These are phyloP conservation scores for Xerocomus potaroensis DNA, from an alignment of 768 basidiomycete genomes.

Conservation along the genomic window DNA sequence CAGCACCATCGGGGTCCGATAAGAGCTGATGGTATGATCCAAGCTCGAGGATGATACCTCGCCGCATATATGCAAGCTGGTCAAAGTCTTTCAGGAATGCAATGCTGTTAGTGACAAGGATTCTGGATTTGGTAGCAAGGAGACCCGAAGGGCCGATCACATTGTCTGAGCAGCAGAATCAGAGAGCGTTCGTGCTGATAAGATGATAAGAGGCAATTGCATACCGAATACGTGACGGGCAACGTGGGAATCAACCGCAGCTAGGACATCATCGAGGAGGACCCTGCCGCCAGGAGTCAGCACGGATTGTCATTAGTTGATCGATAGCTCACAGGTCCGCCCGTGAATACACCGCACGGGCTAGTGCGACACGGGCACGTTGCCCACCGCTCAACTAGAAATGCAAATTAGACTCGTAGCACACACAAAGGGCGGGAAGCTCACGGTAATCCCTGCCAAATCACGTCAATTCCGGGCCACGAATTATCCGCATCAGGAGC, in stretches of 20 bases:
- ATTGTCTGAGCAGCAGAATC: constrained; percentile 46
- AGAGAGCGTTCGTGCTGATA: too few species aligned
- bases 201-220: neutral
- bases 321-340: constrained; percentile 67
- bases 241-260: constrained; percentile 81
- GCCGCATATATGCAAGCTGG: constrained; percentile 67
- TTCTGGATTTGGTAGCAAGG: constrained; percentile 75
- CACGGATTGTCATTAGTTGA: neutral
- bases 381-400: constrained; percentile 76
- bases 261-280: constrained; percentile 86
- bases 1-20: constrained; percentile 55
- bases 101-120: constrained; percentile 84
- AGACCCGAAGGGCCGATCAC: constrained; percentile 85
- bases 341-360: constrained; percentile 86
- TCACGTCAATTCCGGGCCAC: neutral
- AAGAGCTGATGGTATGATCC: constrained; percentile 63
- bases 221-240: constrained; percentile 80
- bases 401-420: constrained; percentile 12
- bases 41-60: constrained; percentile 76
- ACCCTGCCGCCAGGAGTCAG: constrained; percentile 37
- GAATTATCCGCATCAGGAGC: neutral
- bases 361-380: constrained; percentile 77
- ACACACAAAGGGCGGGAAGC: constrained; percentile 19
- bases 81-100: constrained; percentile 81
- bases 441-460: constrained; percentile 51